These are phyloP conservation scores for Patellaria atrata DNA, from an alignment of 495 filamentous ascomycete species.

Conservation along the genomic window DNA sequence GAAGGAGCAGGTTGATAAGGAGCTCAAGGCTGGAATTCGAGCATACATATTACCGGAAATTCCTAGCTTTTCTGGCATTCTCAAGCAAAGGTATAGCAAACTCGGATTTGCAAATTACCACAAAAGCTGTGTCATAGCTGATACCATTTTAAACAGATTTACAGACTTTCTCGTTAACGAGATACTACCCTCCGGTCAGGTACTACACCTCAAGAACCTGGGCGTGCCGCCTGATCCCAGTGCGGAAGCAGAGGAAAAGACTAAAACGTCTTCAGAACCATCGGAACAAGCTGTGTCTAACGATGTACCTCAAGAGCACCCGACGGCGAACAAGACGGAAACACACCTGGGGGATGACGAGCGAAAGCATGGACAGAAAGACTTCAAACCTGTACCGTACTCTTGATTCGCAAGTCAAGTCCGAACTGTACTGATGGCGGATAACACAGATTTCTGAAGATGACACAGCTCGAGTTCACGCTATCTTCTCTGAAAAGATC, in stretches of 20 bases:
- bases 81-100: constrained; percentile 21
- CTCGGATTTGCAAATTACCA: background rate
- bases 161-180: constrained; percentile 96
- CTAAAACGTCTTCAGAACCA: constrained; percentile 4
- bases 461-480: constrained; percentile 15
- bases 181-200: constrained; percentile 61
- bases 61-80: constrained; percentile 20
- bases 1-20: constrained; percentile 9
- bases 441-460: constrained; percentile 12
- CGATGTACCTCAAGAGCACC: constrained; percentile 1
- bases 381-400: background rate
- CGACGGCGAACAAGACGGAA: background rate
- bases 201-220: constrained; percentile 54
- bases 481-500: constrained; percentile 23
- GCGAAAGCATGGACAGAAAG: background rate
- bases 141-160: constrained; percentile 43
- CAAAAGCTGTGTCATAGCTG: background rate
- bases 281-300: constrained; percentile 11
- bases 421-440: constrained; percentile 5
- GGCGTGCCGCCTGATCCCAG: constrained; percentile 17
- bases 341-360: background rate
- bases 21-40: constrained; percentile 22
- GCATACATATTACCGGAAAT: constrained; percentile 21
- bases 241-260: constrained; percentile 9
- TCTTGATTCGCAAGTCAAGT: constrained; percentile 1